Evolutionary conservation across 805 yeast species (phyloP).

Genomic region (Saccharomycopsis selenospora): DNA sequence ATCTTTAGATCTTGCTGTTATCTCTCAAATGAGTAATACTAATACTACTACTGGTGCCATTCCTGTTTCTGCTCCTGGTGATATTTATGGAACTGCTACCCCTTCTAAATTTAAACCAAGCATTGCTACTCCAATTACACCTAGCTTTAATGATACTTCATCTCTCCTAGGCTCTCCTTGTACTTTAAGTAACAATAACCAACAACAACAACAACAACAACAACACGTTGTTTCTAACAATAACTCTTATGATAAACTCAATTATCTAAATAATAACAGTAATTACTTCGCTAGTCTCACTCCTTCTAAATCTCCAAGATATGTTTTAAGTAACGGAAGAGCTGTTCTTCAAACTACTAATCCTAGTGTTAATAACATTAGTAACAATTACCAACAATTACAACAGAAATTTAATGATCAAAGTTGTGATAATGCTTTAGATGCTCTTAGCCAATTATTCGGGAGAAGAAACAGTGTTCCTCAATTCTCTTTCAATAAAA

Average conservation of each 20-base stretch:
- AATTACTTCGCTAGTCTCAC: conserved; percentile 1
- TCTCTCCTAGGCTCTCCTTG: not conserved
- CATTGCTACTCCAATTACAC: not conserved
- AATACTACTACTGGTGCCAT: not conserved
- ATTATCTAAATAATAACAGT: not conserved
- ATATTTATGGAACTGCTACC: not conserved
- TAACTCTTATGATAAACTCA: no score
- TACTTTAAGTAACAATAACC: not conserved
- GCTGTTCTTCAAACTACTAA: conserved; percentile 7
- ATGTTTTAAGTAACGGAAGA: conserved; percentile 14
- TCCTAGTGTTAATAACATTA: not conserved
- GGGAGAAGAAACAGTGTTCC: not conserved
- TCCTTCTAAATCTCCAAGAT: conserved; percentile 15
- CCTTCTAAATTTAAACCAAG: no score
- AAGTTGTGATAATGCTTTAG: conserved; percentile 17
- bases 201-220: no score
- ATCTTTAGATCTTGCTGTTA: not conserved
- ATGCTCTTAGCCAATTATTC: conserved; percentile 12
- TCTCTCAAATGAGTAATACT: not conserved
- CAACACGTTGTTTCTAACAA: no score
- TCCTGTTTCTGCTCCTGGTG: not conserved
- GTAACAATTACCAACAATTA: not conserved
- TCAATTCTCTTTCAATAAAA: not conserved
- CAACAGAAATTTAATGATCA: conserved; percentile 1
- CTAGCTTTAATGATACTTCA: not conserved